Base-by-base conservation (phyloP, 495 filamentous ascomycete species). In the Penicillium coffeae region DNA sequence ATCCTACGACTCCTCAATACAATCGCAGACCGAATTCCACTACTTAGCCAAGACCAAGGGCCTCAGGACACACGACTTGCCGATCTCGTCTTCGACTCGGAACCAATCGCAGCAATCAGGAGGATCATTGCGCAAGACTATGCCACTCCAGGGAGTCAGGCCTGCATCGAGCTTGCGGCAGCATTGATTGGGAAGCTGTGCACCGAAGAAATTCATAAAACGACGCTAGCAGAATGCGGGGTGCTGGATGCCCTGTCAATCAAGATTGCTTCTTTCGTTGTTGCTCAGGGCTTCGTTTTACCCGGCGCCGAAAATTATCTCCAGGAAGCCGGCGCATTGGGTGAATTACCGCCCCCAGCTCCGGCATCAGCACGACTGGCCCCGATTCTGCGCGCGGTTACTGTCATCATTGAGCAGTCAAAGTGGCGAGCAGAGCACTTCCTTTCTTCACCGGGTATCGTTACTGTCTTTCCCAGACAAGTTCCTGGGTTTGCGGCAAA, bases 231-330 rank as follows among this genome's bases (percentile, higher is more conserved):
- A n/a, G 80, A 81, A 33, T 73, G 71, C 12, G 85, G 88, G 15
- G 76, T 95, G 8, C 72, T 97, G 42, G 89, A 96, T 62, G 81
- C 84, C 12, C 75, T 98, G 22, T 88, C 89, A 9, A 75, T 84
- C 10, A 84, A 83, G 50, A 64, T 96, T 48, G 88, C 88, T 14
- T 80, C 83, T 13, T 88, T 91, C 58, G 78, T 85, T 30, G 79
- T 86, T 8, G 68, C 76, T 1, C 74, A 85, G 39, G 87, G 85
- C 8, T 81, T 84, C 50, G 79, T 85, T 25, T 56, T 85, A 13
- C 83, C 85, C 6, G 77, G 66, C 21, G 65, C 68, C 0, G 72
- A 79, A 33, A 51, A 55, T 6, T 64, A 66, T 59, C 45, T 74
- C 14, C 59, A 58, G 15, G 58, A 65, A 21, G 57, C 62, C 8